Percentiles rank a stretch among this genome's conserved stretches.
Conservation (phyloP, 2,329 filamentous ascomycete genomes). For the Metarhizium brunneum region DNA sequence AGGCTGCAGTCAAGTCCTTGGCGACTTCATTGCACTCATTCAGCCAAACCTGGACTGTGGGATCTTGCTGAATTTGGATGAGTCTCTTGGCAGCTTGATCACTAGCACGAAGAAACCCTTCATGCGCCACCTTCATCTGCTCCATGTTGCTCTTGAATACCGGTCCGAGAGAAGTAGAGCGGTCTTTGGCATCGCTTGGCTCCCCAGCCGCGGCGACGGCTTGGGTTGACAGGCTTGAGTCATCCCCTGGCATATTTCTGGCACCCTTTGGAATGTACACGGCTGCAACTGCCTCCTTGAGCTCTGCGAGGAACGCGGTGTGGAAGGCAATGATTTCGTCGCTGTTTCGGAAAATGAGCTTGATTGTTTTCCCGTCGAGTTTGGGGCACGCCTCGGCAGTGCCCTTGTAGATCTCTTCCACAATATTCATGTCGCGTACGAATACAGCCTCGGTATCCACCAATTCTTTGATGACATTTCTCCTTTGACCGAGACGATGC, state of each 20-base stretch:
- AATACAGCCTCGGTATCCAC: slow-evolving; percentile 89
- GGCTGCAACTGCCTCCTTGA: slow-evolving; percentile 71
- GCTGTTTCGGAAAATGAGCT: slow-evolving; percentile 84
- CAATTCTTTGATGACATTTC: slow-evolving; percentile 81
- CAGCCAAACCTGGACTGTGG: slow-evolving; percentile 71
- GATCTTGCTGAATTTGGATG: slow-evolving; percentile 53
- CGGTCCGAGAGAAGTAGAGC: slow-evolving; percentile 41
- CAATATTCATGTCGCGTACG: slow-evolving; percentile 91
- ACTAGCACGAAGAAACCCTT: slow-evolving; percentile 54
- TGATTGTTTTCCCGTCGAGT: slow-evolving; percentile 75
- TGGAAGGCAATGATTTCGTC: slow-evolving; percentile 87
- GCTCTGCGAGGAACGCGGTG: slow-evolving; percentile 63
- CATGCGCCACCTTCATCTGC: slow-evolving; percentile 50
- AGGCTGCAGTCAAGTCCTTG: slow-evolving; percentile 84
- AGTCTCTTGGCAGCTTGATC: slow-evolving; percentile 53
- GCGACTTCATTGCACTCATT: slow-evolving; percentile 89
- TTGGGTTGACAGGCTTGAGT: slow-evolving; percentile 30
- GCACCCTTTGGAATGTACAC: slow-evolving; percentile 62
- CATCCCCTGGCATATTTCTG: slow-evolving; percentile 31
- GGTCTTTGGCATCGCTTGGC: slow-evolving; percentile 42
- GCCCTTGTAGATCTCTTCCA: slow-evolving; percentile 95
- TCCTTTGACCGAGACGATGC: slow-evolving; percentile 69
- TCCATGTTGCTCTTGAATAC: slow-evolving; percentile 49
- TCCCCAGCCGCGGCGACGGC: slow-evolving; percentile 29
- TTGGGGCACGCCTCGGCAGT: slow-evolving; percentile 76